Conservation (phyloP, 345 rosid species). For the Salix exigua region DNA sequence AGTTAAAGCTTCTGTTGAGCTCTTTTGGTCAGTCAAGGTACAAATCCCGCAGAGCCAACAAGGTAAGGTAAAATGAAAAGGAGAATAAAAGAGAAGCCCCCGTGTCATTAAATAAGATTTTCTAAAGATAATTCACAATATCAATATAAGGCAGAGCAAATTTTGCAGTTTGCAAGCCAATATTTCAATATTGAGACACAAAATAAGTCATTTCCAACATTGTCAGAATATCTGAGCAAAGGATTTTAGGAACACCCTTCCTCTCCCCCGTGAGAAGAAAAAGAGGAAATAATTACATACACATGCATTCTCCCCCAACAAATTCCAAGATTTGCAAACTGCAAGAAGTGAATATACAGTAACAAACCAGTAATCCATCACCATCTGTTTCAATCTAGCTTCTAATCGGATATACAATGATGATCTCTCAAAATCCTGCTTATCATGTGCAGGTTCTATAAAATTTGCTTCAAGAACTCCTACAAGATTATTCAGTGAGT, state of each 20-base stretch:
- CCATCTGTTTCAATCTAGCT: conserved; percentile 62
- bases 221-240: not conserved
- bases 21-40: not conserved
- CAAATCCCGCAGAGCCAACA: not conserved
- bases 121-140: not conserved
- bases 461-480: conserved; percentile 97
- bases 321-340: not conserved
- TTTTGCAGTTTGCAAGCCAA: not conserved
- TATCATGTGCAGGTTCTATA: conserved; percentile 94
- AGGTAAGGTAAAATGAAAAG: not conserved
- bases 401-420: conserved; percentile 68
- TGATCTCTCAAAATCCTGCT: conserved; percentile 97
- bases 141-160: not conserved
- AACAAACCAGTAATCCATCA: conserved; percentile 69
- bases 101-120: too few species aligned
- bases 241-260: not conserved
- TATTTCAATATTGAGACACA: not conserved
- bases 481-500: conserved; percentile 29
- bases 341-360: not conserved
- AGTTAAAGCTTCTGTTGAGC: not conserved
- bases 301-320: not conserved
- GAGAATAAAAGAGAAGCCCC: not conserved
- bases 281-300: not conserved
- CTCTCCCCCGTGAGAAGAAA: not conserved
- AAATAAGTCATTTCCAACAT: not conserved